Conservation (phyloP, 2,329 filamentous ascomycete genomes). For the Sclerotinia nivalis region DNA sequence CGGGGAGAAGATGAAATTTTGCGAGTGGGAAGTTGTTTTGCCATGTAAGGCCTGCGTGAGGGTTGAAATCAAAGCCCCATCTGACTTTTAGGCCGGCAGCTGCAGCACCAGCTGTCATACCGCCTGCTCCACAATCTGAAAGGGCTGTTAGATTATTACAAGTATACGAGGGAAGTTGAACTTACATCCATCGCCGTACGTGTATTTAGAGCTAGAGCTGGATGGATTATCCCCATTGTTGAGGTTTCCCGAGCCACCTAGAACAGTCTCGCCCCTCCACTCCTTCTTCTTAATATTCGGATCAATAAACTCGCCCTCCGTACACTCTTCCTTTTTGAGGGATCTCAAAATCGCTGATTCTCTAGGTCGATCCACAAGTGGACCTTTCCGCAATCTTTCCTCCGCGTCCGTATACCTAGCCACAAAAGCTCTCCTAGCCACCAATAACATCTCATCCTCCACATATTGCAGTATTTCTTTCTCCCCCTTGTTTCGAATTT, state of each 20-base stretch:
- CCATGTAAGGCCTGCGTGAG: conserved; percentile 27
- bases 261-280: conserved; percentile 26
- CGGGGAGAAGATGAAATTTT: conserved; percentile 43
- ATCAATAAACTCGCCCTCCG: not conserved
- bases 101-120: conserved; percentile 64
- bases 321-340: conserved; percentile 1
- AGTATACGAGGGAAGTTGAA: not conserved
- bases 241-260: conserved; percentile 23
- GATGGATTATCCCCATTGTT: not conserved
- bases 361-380: not conserved
- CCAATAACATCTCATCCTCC: conserved; percentile 18
- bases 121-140: conserved; percentile 65
- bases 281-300: not conserved
- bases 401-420: conserved; percentile 12
- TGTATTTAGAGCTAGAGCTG: conserved; percentile 23
- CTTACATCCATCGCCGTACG: conserved; percentile 33
- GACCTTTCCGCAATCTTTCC: not conserved
- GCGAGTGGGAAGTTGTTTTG: conserved; percentile 28
- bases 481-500: not conserved
- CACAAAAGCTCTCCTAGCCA: conserved; percentile 22
- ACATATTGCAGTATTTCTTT: conserved; percentile 2
- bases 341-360: conserved; percentile 7
- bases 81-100: conserved; percentile 57
- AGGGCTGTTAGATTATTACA: not conserved
- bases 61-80: conserved; percentile 63